Percentiles rank a stretch among this genome's conserved stretches.
phyloP scores from a whole-genome alignment of 2,329 filamentous ascomycete species.

The Cercospora janseana region DNA sequence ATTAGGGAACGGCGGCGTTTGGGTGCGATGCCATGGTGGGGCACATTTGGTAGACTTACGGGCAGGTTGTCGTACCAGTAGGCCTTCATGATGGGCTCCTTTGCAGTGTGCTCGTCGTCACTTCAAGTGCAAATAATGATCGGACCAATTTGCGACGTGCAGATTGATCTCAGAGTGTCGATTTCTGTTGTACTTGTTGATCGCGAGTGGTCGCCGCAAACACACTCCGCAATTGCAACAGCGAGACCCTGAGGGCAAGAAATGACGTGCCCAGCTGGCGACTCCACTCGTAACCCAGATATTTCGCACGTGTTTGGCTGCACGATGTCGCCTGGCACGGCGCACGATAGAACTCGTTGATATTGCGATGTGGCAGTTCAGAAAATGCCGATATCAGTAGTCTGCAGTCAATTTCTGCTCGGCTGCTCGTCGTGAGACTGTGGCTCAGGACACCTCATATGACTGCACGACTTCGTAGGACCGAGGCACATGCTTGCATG shows the following conservation, averaged over 20 bases:
- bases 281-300: constrained; percentile 1
- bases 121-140: neutral
- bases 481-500: too few species aligned
- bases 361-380: too few species aligned
- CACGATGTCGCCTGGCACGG: neutral
- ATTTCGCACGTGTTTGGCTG: neutral
- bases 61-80: constrained; percentile 69
- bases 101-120: constrained; percentile 29
- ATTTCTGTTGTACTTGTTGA: neutral
- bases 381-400: too few species aligned
- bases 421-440: too few species aligned
- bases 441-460: too few species aligned
- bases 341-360: too few species aligned
- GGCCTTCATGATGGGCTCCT: constrained; percentile 70
- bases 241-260: neutral
- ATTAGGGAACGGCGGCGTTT: constrained; percentile 12
- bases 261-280: constrained; percentile 2
- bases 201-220: neutral
- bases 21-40: constrained; percentile 17
- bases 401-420: too few species aligned
- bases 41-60: constrained; percentile 42
- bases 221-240: constrained; percentile 5
- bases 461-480: too few species aligned
- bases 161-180: neutral
- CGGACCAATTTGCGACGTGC: neutral